Base-by-base conservation (phyloP, 192 early-diverging fungal species). In the Entomortierella lignicola region DNA sequence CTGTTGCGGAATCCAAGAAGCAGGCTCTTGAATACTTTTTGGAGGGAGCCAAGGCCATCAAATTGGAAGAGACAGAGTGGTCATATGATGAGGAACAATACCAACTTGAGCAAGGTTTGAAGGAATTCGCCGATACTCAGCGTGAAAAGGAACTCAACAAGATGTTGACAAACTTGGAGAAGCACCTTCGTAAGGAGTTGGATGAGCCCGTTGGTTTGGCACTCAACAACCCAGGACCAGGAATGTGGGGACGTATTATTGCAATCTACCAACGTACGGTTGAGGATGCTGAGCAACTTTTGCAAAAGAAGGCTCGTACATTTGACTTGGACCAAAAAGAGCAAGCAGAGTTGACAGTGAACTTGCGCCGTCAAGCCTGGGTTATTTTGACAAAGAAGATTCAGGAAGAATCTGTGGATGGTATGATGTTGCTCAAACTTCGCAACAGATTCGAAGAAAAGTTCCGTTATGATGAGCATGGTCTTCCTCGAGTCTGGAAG, bases 381-480 rank as follows among this genome's bases (percentile, higher is more conserved):
- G 82, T 91, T 31, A 80, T 89, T 1, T 73, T 97, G 52, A 84
- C 89, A 29, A 87, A 91, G 51, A 87, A 87, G 47, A 72, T 97
- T 47, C 88, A 91, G 48, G 92, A 96, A 29, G 97, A 99, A 64
- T 85, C 93, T 13, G 85, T 87, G 0, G 96, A 98, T 77, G 91
- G 89, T 48, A 89, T 91, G 87, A 83, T 98, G 61, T 83, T 99
- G 34, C 86, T 92, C 48, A 91, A 94, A 63, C 84, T 98, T 52
- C 88, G 94, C 34, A 86, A 80, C 55, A 86, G 88, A 56, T 96
- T 99, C 63, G 96, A 99, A 83, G 90, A 92, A 62, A 87, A 90
- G 61, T 99, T 99, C 87, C 81, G 97, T 55, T 99, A 99, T 75
- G 97, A 98, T 67, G 95, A 93, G 4, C 77, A 89, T 41, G 98